phyloP scores from a whole-genome alignment of 1,139 yeast species.

The Yamadazyma jaroonii region DNA sequence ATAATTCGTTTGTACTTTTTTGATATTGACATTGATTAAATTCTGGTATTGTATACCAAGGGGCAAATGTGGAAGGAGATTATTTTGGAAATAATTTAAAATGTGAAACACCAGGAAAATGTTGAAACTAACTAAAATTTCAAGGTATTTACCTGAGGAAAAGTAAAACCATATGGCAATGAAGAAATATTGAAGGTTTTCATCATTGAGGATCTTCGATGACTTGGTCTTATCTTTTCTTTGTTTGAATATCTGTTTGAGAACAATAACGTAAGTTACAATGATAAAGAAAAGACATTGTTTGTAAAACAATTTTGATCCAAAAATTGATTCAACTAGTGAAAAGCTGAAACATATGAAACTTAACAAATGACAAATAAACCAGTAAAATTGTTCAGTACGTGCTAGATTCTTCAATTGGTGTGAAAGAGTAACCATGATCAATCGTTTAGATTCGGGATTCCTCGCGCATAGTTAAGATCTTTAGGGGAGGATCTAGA shows the following conservation, averaged over 20 bases:
- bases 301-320: conserved; percentile 33
- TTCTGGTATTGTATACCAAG: conserved; percentile 20
- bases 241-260: conserved; percentile 33
- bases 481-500: too few relatives aligned
- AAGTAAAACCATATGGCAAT: conserved; percentile 40
- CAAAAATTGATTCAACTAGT: conserved; percentile 27
- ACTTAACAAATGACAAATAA: conserved; percentile 44
- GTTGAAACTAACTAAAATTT: conserved; percentile 50
- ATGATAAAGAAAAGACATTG: conserved; percentile 41
- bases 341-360: conserved; percentile 32
- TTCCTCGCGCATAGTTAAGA: too few relatives aligned
- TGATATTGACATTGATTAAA: conserved; percentile 22
- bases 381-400: conserved; percentile 55
- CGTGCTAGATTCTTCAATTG: conserved; percentile 19
- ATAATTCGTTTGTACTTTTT: conserved; percentile 33
- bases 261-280: conserved; percentile 45
- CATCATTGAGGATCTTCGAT: conserved; percentile 28
- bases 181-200: conserved; percentile 48
- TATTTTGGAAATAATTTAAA: conserved; percentile 45
- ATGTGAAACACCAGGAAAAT: conserved; percentile 60
- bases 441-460: too few relatives aligned
- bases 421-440: conserved; percentile 6
- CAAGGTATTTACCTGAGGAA: conserved; percentile 29
- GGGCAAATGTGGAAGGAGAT: conserved; percentile 22
- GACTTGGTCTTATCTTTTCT: too few relatives aligned